Evolutionary conservation across 768 basidiomycete species (phyloP), one percentile per base, ranked within the genome.

Genomic region (Tulasnella sp.): DNA sequence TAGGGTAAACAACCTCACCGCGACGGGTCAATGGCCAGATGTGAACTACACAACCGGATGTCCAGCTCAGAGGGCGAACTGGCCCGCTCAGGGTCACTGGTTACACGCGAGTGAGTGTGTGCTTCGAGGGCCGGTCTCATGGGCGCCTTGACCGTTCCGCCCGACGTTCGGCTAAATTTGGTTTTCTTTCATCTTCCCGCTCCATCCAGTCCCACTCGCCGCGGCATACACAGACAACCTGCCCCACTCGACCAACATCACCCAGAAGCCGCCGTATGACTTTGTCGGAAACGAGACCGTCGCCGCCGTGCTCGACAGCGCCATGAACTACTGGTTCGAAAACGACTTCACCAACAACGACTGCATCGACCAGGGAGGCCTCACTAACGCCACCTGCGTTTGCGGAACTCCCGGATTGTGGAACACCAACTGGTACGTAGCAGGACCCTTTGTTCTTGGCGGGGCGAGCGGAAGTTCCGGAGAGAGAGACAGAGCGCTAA

Each of bases 21-120:
- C 64, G 3, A 80, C 84, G 60, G 84, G 83, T 16, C 83, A 82
- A 14, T 85, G 82, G 82, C 37, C 86, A 5, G 86, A 88, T 60
- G 87, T 93, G 22, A 88, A 93, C 82, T 93, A 93, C 83, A 88
- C 90, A 0, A 87, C 90, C 31, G 92, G 92, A 9, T 93, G 93
- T 81, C 83, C 84, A 69, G 93, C 91, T 7, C 88, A 88, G 78
- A 87, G 90, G 14, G 92, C 92, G 4, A 93, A 92, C 82, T 93
- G 93, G 93, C 92, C 92, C 12, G 92, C 92, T 20, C 87, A 90
- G 84, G 84, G 81, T 64, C 81, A 81, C 40, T 81, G 81, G 81
- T 40, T 79, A 78, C 40, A 72, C 79, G 16, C 28, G 28, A 28
- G 48, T 58, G 44, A 24, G 78, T 72, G 73, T 73, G 6, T 16